Evolutionary conservation across 331 rosid species (phyloP), one percentile per base, ranked within the genome.

Genomic region (Malus hybrid): DNA sequence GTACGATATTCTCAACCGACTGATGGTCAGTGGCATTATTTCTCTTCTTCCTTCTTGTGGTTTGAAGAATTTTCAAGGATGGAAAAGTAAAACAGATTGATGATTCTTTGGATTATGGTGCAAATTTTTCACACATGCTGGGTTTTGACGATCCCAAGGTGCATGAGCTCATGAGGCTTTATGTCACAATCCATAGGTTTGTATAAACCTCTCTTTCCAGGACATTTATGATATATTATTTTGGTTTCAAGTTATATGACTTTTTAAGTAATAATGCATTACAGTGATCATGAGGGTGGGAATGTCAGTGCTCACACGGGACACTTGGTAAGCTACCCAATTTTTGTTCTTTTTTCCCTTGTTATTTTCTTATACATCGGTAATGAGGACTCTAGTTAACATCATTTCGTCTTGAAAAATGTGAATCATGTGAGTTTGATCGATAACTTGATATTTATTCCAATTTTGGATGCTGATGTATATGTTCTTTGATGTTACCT

Each of bases 281-380:
- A 74, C 93, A 94, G 99, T 87, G 97, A 94, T 83, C 97, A 92
- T 80, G 99, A 94, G 83, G 99, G 99, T 26, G 99, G 97, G 42
- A 94, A 94, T 82, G 97, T 94, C 82, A 92, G 99, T 80, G 91
- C 97, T 56, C 99, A 94, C 82, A 88, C 97, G 4, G 97, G 97
- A 55, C 97, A 94, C 83, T 81, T 92, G 5, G 99, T 92, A 83
- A 86, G 93, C 81, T 63, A 55, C 73, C 79, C 77, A 64, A 42
- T 62, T 76, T 74, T 5, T 68, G 20, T 77, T 68, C 42, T 28
- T 19, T 33, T 3, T 56, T 16, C 5, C 5, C 13, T 56, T 10
- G 42, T 22, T 30, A 18, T 15, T 14, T 53, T 48, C 14, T 5
- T 19, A 6, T 29, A 30, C 32, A 2, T 71, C 0, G 9, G n/a